These are phyloP conservation scores for Pyricularia sp. DNA, from an alignment of 2,329 filamentous ascomycete genomes.

Conservation along the genomic window DNA sequence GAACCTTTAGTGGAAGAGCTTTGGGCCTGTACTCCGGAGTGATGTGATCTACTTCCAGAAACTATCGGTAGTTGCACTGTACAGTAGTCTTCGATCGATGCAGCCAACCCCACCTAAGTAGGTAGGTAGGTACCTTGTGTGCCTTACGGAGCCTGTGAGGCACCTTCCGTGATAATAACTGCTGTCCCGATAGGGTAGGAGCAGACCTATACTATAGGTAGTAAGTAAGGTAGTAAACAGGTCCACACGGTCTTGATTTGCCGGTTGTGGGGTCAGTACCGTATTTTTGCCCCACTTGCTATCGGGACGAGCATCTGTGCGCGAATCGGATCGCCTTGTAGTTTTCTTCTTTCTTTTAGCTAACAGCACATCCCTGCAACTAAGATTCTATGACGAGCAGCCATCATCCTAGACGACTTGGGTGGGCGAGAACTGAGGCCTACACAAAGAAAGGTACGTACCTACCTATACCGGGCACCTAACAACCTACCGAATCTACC, in stretches of 20 bases:
- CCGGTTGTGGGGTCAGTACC: background rate
- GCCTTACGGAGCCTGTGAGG: background rate
- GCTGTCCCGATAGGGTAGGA: background rate
- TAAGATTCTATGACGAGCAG: background rate
- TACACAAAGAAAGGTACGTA: background rate
- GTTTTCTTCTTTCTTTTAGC: background rate
- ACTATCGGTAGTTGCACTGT: background rate
- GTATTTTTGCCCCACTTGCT: background rate
- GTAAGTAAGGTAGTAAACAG: background rate
- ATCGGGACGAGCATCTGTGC: background rate
- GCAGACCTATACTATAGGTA: background rate
- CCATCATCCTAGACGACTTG: background rate
- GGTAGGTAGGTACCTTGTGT: background rate
- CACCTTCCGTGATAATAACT: background rate
- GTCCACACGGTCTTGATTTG: background rate
- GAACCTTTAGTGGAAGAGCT: too few species aligned
- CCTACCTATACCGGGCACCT: too few species aligned
- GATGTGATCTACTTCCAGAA: background rate
- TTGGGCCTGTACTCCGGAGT: background rate
- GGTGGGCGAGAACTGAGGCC: background rate
- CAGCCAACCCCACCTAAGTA: background rate
- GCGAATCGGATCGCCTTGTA: background rate
- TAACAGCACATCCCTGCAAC: background rate
- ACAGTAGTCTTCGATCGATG: background rate
- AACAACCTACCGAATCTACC: too few species aligned